Base-by-base conservation (phyloP, 257 asterid genomes). In the Sherardia arvensis region DNA sequence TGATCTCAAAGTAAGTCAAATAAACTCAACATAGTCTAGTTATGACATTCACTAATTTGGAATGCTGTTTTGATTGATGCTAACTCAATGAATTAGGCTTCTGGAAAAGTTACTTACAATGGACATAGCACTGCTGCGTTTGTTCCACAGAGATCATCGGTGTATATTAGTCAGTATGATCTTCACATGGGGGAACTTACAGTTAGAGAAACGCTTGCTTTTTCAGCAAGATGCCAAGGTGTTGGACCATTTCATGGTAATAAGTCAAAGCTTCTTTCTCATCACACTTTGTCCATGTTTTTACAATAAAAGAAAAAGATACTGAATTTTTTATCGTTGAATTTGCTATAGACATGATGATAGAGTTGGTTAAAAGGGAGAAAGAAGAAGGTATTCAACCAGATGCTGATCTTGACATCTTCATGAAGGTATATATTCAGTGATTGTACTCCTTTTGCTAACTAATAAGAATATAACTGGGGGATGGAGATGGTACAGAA, bases 161-260 rank as follows among this genome's bases (percentile, higher is more conserved):
- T 96, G 34, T 91, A 91, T 73, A 81, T 86, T 59, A 91, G 96
- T 68, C 98, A 88, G 73, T 66, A 84, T 67, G 98, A 91, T 79
- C 82, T 88, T 69, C 98, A 91, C 54, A 83, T 91, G 25, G 91
- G 91, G 62, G 95, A 91, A 72, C 4, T 91, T 81, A 91, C 98
- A 12, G 98, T 91, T 60, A 71, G 98, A 69, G 98, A 91, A 76
- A 91, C 98, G n/a, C 54, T 91, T 66, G 91, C 89, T n/a, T 91
- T 91, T 79, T 91, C 95, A 1, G 98, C 96, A 40, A 86, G 95
- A 80, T 88, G 96, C 64, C 98, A 88, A 78, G 98, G 98, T 64
- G 87, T 86, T 51, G 98, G 98, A 38, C 63, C 83, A 62, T 88
- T 93, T 68, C 86, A 86, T 65, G 91, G 98, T 91, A 43, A 43